Evolutionary conservation across 2,329 filamentous ascomycete genomes (phyloP).

Genomic region (Fusarium coicis): DNA sequence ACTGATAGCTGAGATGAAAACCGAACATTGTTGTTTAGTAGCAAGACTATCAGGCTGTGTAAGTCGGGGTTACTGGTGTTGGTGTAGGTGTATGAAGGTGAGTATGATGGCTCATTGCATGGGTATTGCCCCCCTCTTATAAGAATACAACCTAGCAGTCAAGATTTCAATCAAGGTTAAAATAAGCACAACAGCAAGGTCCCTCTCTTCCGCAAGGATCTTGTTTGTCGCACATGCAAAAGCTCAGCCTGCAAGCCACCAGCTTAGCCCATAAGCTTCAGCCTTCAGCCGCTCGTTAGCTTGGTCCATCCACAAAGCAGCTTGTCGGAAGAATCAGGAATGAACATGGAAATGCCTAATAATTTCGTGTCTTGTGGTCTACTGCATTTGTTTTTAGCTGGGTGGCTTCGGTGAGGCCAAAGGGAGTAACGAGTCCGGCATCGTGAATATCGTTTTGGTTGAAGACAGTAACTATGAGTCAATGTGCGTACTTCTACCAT

Average conservation of each 20-base stretch:
- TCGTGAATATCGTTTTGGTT: background rate
- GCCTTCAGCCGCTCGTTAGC: conserved; percentile 21
- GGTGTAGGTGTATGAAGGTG: background rate
- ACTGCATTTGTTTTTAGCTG: too few species aligned
- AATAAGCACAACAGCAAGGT: background rate
- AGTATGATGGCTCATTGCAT: background rate
- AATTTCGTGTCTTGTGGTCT: background rate
- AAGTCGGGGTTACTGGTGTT: background rate
- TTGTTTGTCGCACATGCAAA: conserved; percentile 10
- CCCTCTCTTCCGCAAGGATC: background rate
- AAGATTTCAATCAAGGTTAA: background rate
- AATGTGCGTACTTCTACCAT: background rate
- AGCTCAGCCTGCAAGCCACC: conserved; percentile 29
- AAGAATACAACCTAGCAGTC: background rate
- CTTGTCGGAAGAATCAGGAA: conserved; percentile 17
- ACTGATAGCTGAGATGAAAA: conserved; percentile 42
- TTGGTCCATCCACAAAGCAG: conserved; percentile 1
- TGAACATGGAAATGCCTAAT: background rate
- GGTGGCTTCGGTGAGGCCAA: background rate
- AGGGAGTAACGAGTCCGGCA: background rate
- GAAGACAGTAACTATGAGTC: background rate
- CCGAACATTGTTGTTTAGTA: conserved; percentile 35
- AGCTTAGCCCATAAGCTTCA: conserved; percentile 8
- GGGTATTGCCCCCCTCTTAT: conserved; percentile 11
- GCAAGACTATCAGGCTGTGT: background rate